Conservation (phyloP, 116 monocot species). For the Papilionanthe hybrid region DNA sequence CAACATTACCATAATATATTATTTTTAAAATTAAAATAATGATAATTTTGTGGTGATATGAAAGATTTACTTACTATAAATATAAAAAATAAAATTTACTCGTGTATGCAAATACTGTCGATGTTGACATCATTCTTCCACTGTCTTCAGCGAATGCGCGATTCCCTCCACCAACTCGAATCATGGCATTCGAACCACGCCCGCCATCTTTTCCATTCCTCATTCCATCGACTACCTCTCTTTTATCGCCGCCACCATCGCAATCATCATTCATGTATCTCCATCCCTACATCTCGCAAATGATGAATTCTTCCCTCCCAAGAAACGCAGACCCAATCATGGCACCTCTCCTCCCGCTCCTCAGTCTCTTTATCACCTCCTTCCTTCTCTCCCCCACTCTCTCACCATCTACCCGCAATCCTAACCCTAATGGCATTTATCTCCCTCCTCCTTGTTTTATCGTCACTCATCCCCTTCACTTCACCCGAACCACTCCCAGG, state of each 20-base stretch:
- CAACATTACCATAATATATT: no score
- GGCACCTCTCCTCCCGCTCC: neutral
- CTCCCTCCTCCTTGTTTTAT: neutral
- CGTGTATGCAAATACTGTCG: no score
- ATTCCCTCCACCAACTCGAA: neutral
- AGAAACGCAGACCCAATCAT: neutral
- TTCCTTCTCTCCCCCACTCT: neutral
- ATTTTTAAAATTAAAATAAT: no score
- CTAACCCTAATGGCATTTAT: neutral
- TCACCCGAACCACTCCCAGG: conserved; percentile 10
- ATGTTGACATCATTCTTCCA: no score
- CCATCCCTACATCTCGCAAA: neutral
- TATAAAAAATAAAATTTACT: no score
- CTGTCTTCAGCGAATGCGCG: no score
- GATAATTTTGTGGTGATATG: no score
- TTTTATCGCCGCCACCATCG: neutral
- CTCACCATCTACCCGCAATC: neutral
- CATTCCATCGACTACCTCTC: neutral
- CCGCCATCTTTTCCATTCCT: neutral
- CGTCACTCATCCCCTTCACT: neutral
- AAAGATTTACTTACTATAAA: no score
- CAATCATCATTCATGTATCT: neutral
- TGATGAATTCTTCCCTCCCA: conserved; percentile 7
- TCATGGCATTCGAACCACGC: neutral
- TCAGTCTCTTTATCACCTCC: neutral